Base-by-base conservation (phyloP, 1,139 yeast species). In the Meyerozyma guilliermondii region DNA sequence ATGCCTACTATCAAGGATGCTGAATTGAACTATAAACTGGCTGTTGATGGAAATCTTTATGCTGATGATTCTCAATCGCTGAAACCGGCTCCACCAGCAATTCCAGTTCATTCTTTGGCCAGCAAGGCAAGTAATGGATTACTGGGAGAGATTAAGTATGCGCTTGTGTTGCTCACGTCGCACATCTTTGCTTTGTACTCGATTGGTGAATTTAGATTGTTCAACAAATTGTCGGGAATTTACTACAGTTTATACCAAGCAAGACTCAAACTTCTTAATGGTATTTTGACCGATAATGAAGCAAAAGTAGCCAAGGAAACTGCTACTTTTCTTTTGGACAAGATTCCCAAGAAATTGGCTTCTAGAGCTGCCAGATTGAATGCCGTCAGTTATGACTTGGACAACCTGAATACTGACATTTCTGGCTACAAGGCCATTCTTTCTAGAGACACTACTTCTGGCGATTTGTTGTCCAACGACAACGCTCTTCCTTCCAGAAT, bases 341-440 rank as follows among this genome's bases (percentile, higher is more conserved):
- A 80, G 53, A 78, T 86, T 43, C 76, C 92, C 23, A 88, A 87
- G 63, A 71, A 81, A 46, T 70, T 88, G 52, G 75, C 73, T 11
- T 69, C 76, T n/a, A 62, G 59, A 46, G 52, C 73, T 20, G 72
- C 74, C 5, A 63, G 77, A 51, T 62, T 69, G 53, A 68, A 68
- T 46, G 60, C 63, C 9, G 52, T 53, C 17, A 60, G 67, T 20
- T 68, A 66, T 48, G 77, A 69, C 52, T 68, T 69, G 51, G 76
- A 69, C 48, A 63, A 68, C 50, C 54, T 58, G 34, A 55, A 65
- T 45, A 66, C 81, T 42, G 95, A 87, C 59, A 77, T 84, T 34
- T 78, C 87, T 14, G 96, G 92, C 22, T 83, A 85, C 55, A 86
- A 84, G 56, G 79, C 91, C 1, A 73, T 84, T 36, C 66, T 83